Percentiles rank a stretch among this genome's conserved stretches.
Conservation (phyloP, 176 grass and related monocot species). For the Chloris gayana region DNA sequence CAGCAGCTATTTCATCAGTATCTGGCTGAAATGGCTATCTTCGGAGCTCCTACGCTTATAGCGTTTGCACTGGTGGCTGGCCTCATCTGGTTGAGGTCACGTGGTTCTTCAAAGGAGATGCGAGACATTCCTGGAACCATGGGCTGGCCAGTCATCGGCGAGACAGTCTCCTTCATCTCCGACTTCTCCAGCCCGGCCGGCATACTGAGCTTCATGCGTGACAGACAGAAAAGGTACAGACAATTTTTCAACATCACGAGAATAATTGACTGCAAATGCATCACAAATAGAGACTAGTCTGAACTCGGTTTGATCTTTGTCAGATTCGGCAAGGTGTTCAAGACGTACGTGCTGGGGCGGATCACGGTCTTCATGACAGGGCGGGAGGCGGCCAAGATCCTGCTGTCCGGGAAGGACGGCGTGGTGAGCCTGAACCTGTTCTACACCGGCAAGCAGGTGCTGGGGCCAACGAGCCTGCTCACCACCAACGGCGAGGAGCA, state of each 20-base stretch:
- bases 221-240: conserved; percentile 58
- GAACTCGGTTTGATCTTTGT: not conserved
- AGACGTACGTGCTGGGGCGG: conserved; percentile 65
- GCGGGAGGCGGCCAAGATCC: conserved; percentile 64
- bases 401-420: conserved; percentile 76
- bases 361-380: conserved; percentile 71
- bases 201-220: conserved; percentile 66
- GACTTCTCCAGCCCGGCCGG: conserved; percentile 59
- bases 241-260: no score
- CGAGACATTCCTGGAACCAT: conserved; percentile 54
- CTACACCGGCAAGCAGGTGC: conserved; percentile 74
- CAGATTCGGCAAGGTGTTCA: conserved; percentile 79
- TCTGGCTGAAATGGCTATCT: conserved; percentile 26
- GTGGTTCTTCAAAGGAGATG: conserved; percentile 33
- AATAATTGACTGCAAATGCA: no score
- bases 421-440: conserved; percentile 71
- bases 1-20: not conserved
- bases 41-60: conserved; percentile 11
- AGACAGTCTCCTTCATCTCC: conserved; percentile 70
- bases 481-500: conserved; percentile 74
- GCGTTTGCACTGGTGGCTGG: not conserved
- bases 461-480: conserved; percentile 65
- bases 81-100: conserved; percentile 36
- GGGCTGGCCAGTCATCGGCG: conserved; percentile 71
- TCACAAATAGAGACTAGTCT: not conserved